Conservation (phyloP, 306 rosid species). For the Lathyrus aphaca region DNA sequence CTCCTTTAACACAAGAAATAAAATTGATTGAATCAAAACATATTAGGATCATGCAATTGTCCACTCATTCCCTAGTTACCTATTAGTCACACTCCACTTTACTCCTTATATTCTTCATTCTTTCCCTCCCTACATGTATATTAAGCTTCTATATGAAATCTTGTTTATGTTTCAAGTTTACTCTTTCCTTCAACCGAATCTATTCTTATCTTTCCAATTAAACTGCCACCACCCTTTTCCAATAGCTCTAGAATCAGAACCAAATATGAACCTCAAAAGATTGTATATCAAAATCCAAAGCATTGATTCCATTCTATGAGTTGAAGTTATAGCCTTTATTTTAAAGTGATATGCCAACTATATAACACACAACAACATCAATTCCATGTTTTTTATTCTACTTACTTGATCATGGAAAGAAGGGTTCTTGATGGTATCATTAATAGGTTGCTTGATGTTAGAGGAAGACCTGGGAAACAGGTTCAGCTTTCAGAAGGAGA, state of each 20-base stretch:
- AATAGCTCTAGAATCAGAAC: constrained; percentile 22
- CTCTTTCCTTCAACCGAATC: constrained; percentile 47
- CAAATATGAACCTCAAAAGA: constrained; percentile 37
- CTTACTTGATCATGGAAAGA: constrained; percentile 41
- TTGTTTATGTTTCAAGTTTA: constrained; percentile 30
- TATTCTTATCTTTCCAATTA: constrained; percentile 55
- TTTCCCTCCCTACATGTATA: constrained; percentile 14
- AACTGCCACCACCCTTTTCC: constrained; percentile 48
- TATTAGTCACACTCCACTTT: constrained; percentile 10
- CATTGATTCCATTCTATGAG: constrained; percentile 39
- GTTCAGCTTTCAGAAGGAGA: constrained; percentile 48
- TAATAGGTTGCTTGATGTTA: constrained; percentile 44
- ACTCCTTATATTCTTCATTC: constrained; percentile 27
- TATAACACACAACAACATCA: constrained; percentile 37
- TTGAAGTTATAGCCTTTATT: constrained; percentile 33
- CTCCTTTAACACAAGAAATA: too few relatives aligned
- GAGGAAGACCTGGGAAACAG: constrained; percentile 49
- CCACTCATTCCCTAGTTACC: background rate
- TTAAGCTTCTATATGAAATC: background rate
- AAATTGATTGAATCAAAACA: too few relatives aligned
- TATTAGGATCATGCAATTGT: background rate
- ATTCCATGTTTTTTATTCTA: constrained; percentile 38
- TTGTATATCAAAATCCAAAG: constrained; percentile 32
- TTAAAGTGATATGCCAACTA: constrained; percentile 36
- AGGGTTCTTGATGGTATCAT: constrained; percentile 46